Conservation (phyloP, 2,329 filamentous ascomycete genomes). For the Fusarium udum region DNA sequence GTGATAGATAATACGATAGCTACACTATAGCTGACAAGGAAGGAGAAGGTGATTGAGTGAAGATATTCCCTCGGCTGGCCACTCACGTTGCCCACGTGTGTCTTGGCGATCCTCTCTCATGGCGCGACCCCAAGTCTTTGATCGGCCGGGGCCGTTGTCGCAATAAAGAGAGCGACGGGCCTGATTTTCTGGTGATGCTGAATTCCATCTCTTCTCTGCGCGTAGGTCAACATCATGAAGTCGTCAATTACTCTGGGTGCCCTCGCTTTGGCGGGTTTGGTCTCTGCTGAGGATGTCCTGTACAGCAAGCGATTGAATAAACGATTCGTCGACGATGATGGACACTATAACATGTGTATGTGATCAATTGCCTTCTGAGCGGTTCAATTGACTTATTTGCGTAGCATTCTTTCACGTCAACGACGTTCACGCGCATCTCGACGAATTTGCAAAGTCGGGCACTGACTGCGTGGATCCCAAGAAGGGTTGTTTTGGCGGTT, state of each 20-base stretch:
- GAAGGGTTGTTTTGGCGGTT: conserved; percentile 71
- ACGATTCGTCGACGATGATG: conserved; percentile 58
- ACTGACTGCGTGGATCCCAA: conserved; percentile 67
- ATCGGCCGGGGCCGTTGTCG: conserved; percentile 5
- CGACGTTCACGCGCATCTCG: conserved; percentile 73
- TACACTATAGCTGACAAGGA: not conserved
- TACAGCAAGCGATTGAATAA: conserved; percentile 60
- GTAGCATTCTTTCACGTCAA: conserved; percentile 74
- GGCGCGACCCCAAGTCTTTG: conserved; percentile 12
- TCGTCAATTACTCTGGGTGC: conserved; percentile 33
- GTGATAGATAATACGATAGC: not conserved
- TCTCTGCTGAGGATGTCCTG: conserved; percentile 56
- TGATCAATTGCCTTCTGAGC: not conserved
- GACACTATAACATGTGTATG: conserved; percentile 64
- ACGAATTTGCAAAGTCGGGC: conserved; percentile 69
- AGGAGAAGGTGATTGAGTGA: not conserved
- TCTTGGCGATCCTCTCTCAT: conserved; percentile 37
- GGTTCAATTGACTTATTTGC: not conserved
- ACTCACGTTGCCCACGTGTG: conserved; percentile 42
- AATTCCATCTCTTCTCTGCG: not conserved
- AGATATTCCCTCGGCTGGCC: conserved; percentile 24
- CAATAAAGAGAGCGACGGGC: conserved; percentile 31
- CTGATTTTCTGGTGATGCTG: not conserved
- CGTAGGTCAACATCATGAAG: conserved; percentile 31
- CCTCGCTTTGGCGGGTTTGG: conserved; percentile 44